A percentile compares a stretch with the other conserved stretches of the same genome.
Evolutionary conservation across 768 basidiomycete species (phyloP).

Genomic region (Mycena metata): DNA sequence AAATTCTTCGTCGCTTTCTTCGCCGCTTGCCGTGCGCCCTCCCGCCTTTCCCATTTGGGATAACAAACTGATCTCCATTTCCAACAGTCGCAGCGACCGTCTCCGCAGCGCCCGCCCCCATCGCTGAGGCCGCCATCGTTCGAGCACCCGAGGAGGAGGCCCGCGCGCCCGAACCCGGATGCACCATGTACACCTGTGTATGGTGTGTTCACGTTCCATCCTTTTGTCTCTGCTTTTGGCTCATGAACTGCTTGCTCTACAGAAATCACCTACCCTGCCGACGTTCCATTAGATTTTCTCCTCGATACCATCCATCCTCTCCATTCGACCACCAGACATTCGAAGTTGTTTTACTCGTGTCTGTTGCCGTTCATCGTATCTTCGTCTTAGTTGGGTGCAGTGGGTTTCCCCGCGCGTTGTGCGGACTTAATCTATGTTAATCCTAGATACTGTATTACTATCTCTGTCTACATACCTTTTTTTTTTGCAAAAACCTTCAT

Average conservation of each 20-base stretch:
- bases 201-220: constrained; percentile 17
- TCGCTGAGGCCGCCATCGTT: constrained; percentile 21
- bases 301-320: background rate
- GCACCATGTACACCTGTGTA: constrained; percentile 36
- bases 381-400: background rate
- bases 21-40: constrained; percentile 32
- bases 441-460: constrained; percentile 24
- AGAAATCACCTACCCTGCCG: no score
- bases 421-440: no score
- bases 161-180: constrained; percentile 29
- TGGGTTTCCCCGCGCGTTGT: constrained; percentile 1
- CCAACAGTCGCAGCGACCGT: constrained; percentile 31
- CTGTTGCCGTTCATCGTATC: constrained; percentile 11
- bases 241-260: background rate
- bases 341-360: constrained; percentile 33
- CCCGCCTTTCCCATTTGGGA: background rate
- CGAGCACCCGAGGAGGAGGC: constrained; percentile 29
- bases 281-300: no score
- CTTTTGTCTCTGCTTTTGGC: background rate
- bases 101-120: constrained; percentile 32
- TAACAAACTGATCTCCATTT: constrained; percentile 18
- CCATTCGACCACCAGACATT: constrained; percentile 1
- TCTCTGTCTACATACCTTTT: no score
- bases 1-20: constrained; percentile 31
- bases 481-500: no score